Conservation (phyloP, 1,139 yeast genomes). For the Geotrichum fermentans region DNA sequence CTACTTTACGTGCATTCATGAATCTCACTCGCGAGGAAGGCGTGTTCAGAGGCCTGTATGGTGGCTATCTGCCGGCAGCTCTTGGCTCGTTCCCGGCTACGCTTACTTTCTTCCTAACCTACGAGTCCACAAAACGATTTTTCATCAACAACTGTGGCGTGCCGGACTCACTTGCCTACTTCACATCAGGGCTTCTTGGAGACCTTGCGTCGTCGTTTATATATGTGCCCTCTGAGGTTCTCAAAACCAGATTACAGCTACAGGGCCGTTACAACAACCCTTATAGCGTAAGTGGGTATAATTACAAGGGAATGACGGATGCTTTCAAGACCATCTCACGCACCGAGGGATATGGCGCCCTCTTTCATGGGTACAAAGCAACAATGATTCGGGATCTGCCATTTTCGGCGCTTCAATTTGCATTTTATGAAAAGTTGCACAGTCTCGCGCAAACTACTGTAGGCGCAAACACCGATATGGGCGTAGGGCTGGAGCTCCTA, state of each 20-base stretch:
- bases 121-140: conserved; percentile 71
- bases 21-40: conserved; percentile 83
- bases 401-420: conserved; percentile 90
- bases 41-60: conserved; percentile 72
- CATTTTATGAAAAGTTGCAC: conserved; percentile 80
- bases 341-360: conserved; percentile 68
- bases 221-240: conserved; percentile 96
- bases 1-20: conserved; percentile 60
- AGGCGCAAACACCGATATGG: conserved; percentile 37
- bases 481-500: conserved; percentile 60
- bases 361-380: conserved; percentile 89
- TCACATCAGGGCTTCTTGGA: conserved; percentile 83
- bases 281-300: conserved; percentile 75
- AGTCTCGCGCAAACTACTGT: conserved; percentile 35
- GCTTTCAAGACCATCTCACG: conserved; percentile 62
- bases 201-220: conserved; percentile 87
- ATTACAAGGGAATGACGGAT: conserved; percentile 61
- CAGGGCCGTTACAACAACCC: conserved; percentile 87
- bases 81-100: conserved; percentile 86
- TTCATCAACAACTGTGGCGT: conserved; percentile 56
- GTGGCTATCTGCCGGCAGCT: conserved; percentile 90
- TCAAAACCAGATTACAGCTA: conserved; percentile 84
- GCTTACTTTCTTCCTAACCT: conserved; percentile 85
- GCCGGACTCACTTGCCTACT: conserved; percentile 75
- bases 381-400: conserved; percentile 89